Evolutionary conservation across 352 stramenopile genomes (phyloP), one percentile per base, ranked within the genome.

Genomic region (Globisporangium nodosum): DNA sequence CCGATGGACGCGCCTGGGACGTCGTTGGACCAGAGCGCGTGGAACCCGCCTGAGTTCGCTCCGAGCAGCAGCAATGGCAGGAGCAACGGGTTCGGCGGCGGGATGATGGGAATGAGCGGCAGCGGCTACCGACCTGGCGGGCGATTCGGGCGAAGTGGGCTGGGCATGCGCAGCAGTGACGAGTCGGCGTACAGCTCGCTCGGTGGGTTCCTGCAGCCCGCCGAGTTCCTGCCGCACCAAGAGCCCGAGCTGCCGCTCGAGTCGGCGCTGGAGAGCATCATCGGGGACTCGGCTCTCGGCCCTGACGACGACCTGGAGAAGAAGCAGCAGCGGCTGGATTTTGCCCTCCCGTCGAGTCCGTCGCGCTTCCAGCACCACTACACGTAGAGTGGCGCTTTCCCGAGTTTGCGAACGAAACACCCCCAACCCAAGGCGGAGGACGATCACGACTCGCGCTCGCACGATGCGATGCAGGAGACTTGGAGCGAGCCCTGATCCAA

Each of bases 121-220:
- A 68, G 71, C 33, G 56, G 58, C 39, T 49, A 49, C 43, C 24
- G 52, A 15, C 54, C 47, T 33, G 54, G 57, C 48, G 52, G 52
- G 54, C 60, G 54, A 15, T 70, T 70, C n/a, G 59, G 54, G 12
- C 46, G 33, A 18, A 48, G 42, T 52, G 50, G 61, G 13, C 69
- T 82, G 57, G 69, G 69, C 42, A 74, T 83, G 61, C 66, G 37
- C 13, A 64, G 66, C 51, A 46, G 37, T 24, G 33, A 43, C 49
- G 13, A 58, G 16, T 68, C 63, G 11, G 61, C 70, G 6, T 89
- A 88, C 66, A 70, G 67, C 35, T 75, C 79, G 21, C 69, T 90
- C n/a, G 68, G 75, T 8, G 75, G 74, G n/a, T 86, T 87, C 64
- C 69, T 92, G 51, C 63, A 78, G 45, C 71, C 65, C 1, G 43